Conservation (phyloP, 2,329 filamentous ascomycete species). For the Colletotrichum phormii region DNA sequence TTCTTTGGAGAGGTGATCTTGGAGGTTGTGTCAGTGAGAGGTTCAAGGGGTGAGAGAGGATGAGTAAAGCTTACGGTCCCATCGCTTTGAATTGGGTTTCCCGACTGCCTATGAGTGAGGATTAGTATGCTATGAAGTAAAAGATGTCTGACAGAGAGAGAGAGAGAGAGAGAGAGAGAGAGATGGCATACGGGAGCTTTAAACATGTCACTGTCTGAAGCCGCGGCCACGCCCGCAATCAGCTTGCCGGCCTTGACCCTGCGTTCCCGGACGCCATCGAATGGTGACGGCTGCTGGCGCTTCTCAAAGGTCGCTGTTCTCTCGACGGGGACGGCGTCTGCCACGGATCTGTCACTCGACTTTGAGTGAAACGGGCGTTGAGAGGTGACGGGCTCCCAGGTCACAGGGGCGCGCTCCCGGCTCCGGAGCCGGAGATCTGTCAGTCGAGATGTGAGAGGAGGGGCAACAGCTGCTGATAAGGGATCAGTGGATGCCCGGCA, state of each 20-base stretch:
- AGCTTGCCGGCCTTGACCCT: constrained; percentile 79
- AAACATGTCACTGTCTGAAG: constrained; percentile 84
- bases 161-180: too few species aligned
- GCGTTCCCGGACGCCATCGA: constrained; percentile 75
- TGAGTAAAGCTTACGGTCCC: constrained; percentile 78
- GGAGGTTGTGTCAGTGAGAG: background rate
- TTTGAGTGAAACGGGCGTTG: constrained; percentile 31
- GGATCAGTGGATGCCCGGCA: constrained; percentile 1
- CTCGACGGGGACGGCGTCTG: constrained; percentile 35
- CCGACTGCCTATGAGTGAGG: constrained; percentile 47
- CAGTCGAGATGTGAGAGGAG: constrained; percentile 21
- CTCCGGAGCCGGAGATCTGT: constrained; percentile 33
- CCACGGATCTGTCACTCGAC: constrained; percentile 30
- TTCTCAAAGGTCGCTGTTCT: constrained; percentile 36
- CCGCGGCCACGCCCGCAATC: constrained; percentile 80
- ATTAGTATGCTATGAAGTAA: constrained; percentile 18
- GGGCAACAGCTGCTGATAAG: constrained; percentile 9
- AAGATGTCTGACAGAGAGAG: background rate
- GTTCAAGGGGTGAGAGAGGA: background rate
- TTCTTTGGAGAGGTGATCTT: constrained; percentile 72
- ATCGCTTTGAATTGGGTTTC: constrained; percentile 83
- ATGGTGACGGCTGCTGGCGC: constrained; percentile 35
- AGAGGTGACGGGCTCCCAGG: background rate
- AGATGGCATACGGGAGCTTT: constrained; percentile 75
- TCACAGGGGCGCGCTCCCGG: constrained; percentile 1